Evolutionary conservation across 2,329 filamentous ascomycete genomes (phyloP).

Genomic region (Curvularia lunata): DNA sequence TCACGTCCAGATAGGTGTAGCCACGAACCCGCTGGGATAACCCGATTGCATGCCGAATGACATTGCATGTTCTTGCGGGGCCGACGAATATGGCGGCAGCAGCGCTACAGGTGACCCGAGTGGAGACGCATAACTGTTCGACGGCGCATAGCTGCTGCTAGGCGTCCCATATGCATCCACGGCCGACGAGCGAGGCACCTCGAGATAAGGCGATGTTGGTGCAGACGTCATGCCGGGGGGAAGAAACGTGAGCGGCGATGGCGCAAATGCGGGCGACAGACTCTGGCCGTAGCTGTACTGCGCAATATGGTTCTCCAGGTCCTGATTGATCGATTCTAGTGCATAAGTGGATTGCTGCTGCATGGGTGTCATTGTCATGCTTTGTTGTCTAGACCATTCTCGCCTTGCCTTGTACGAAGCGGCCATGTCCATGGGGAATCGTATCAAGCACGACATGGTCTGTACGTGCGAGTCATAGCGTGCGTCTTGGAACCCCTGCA

Average conservation of each 20-base stretch:
- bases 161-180: slow-evolving; percentile 37
- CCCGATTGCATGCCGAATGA: slow-evolving; percentile 50
- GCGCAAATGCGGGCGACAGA: slow-evolving; percentile 58
- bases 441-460: slow-evolving; percentile 55
- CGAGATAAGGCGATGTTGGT: slow-evolving; percentile 53
- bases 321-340: slow-evolving; percentile 49
- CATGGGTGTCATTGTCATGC: slow-evolving; percentile 39
- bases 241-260: slow-evolving; percentile 52
- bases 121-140: slow-evolving; percentile 47
- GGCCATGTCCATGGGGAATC: slow-evolving; percentile 54
- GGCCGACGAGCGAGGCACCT: slow-evolving; percentile 50
- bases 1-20: slow-evolving; percentile 52
- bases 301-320: slow-evolving; percentile 50
- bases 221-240: slow-evolving; percentile 43
- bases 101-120: slow-evolving; percentile 46
- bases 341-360: slow-evolving; percentile 48
- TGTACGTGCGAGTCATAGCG: slow-evolving; percentile 51
- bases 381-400: slow-evolving; percentile 50
- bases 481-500: slow-evolving; percentile 59
- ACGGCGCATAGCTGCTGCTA: slow-evolving; percentile 41
- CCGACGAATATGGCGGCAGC: slow-evolving; percentile 43
- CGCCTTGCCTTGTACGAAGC: slow-evolving; percentile 51
- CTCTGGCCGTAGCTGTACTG: slow-evolving; percentile 52
- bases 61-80: slow-evolving; percentile 50
- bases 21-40: slow-evolving; percentile 54